Base-by-base conservation (phyloP, 495 filamentous ascomycete genomes). In the Neurospora sp. region DNA sequence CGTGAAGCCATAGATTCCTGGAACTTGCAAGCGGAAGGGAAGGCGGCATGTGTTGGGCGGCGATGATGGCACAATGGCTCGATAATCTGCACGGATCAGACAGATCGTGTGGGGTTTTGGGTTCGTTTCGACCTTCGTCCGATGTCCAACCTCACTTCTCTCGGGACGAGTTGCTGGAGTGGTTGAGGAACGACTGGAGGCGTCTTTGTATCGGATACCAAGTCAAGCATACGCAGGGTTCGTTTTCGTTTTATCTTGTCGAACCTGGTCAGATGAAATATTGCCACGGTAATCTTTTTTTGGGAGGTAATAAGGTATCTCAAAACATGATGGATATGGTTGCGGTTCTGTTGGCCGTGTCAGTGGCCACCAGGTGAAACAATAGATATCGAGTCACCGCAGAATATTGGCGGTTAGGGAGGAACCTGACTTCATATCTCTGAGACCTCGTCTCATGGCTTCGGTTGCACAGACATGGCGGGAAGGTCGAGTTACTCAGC, bases 301-400 rank as follows among this genome's bases (percentile, higher is more conserved):
- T 31, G 53, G 53, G 2, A 14, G 14, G 6, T 66, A 14, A 66
- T 8, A 16, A 66, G 12, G 14, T 9, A 16, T 66, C 6, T 18
- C 14, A 18, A 35, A 66, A 66, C 27, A 18, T 35, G 22, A 66
- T 37, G 46, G n/a, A 3, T 35, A 31, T 9, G 27, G 27, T 66
- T 35, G 27, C 22, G 27, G 27, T 66, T 14, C 42, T 40, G 41
- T 53, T 70, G 61, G 40, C 73, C 61, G 73, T 75, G 61, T 68
- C 66, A 66, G 73, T 73, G 74, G 75, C 70, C 22, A 73, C 39
- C 70, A 72, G 71, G 68, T 75, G 73, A 77, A 75, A 77, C 75
- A 73, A 74, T 72, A 75, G 75, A 72, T 38, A 69, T 73, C 35
- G 72, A 61, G 18, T 41, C 35, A 38, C 27, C 5, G 37, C 14